A percentile compares a stretch with the other conserved stretches of the same genome.
phyloP scores from a whole-genome alignment of 1,284 basidiomycete genomes.

The Inonotus hispidus region DNA sequence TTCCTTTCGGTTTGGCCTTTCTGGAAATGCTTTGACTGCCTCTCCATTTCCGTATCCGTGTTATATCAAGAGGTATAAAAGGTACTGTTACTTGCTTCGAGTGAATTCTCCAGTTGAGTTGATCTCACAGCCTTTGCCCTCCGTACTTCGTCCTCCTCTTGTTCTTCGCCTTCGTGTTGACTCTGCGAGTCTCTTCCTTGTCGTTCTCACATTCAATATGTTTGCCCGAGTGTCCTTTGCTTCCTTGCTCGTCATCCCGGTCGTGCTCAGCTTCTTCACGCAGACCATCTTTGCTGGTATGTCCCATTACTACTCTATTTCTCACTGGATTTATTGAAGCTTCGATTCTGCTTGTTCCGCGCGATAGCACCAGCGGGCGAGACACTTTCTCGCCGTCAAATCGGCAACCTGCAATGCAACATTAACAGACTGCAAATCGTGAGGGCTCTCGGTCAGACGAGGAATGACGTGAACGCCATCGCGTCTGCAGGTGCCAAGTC shows the following conservation, averaged over 20 bases:
- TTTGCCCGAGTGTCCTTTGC: conserved; percentile 5
- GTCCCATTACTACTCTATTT: neutral
- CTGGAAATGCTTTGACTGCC: too few relatives aligned
- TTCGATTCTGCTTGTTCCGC: neutral
- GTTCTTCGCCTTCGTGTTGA: neutral
- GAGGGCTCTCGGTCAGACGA: conserved; percentile 11
- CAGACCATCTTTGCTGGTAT: conserved; percentile 4
- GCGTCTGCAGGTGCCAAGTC: conserved; percentile 9
- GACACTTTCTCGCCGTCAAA: conserved; percentile 3
- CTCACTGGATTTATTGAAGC: neutral
- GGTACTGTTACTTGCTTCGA: neutral
- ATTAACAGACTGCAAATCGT: conserved; percentile 15
- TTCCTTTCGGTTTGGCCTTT: too few relatives aligned
- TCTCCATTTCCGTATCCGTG: neutral
- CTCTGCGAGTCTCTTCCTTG: conserved; percentile 8
- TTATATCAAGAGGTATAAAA: conserved; percentile 1
- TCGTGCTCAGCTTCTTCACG: conserved; percentile 6
- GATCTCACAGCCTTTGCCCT: conserved; percentile 5
- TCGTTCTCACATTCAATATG: neutral
- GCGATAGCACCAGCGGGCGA: neutral
- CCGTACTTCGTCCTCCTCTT: neutral
- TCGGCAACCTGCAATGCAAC: conserved; percentile 18
- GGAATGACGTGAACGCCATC: conserved; percentile 6
- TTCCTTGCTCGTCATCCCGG: conserved; percentile 5
- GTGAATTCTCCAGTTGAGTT: conserved; percentile 12